Evolutionary conservation across 495 filamentous ascomycete species (phyloP).

Genomic region (Pyrenopolyporus hunteri): DNA sequence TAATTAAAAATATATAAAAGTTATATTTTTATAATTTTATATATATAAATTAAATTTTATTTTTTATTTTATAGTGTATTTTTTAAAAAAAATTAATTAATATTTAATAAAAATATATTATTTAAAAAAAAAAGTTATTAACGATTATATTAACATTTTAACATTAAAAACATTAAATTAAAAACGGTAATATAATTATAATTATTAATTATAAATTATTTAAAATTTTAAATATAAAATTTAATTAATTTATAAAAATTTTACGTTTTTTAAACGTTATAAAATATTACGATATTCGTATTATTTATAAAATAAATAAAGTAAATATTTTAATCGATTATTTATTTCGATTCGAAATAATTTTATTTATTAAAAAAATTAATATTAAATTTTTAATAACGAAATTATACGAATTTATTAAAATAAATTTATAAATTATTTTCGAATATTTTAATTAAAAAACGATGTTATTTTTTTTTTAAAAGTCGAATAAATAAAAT

Average conservation of each 20-base stretch:
- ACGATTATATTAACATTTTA: constrained; percentile 1
- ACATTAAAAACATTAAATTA: neutral
- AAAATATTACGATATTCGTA: neutral
- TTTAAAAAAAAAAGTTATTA: neutral
- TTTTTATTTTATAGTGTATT: neutral
- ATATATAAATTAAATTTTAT: neutral
- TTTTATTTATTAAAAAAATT: neutral
- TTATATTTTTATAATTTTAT: neutral
- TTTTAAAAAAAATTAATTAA: no score
- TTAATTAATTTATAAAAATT: neutral
- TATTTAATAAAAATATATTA: constrained; percentile 8
- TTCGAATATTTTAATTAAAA: neutral
- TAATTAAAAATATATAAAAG: neutral
- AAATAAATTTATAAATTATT: neutral
- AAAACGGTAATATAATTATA: neutral
- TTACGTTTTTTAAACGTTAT: neutral
- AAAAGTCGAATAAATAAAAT: neutral
- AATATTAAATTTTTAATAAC: neutral
- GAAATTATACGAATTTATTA: neutral
- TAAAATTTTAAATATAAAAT: neutral
- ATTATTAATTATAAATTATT: neutral
- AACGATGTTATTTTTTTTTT: neutral
- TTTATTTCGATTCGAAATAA: neutral
- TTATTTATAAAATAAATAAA: neutral
- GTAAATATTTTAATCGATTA: neutral